These are phyloP conservation scores for Coleophoma cylindrospora DNA, from an alignment of 2,329 filamentous ascomycete genomes.

Conservation along the genomic window DNA sequence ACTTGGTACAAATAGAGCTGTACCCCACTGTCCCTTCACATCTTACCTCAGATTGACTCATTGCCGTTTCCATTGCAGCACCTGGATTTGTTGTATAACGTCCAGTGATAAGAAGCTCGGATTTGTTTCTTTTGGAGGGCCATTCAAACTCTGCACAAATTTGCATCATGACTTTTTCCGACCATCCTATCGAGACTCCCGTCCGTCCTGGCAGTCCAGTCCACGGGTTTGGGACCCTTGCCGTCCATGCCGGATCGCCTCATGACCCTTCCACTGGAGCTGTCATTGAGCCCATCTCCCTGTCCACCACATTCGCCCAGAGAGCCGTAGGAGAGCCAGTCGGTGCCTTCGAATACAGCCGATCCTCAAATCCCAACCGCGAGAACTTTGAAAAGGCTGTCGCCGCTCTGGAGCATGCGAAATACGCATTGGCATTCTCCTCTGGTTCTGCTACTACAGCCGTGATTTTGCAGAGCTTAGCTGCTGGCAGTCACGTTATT, in stretches of 20 bases:
- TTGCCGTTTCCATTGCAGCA: too few species aligned
- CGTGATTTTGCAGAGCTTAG: slow-evolving; percentile 86
- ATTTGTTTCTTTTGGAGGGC: too few species aligned
- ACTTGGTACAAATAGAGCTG: too few species aligned
- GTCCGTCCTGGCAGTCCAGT: slow-evolving; percentile 68
- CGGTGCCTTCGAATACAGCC: slow-evolving; percentile 87
- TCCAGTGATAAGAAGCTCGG: too few species aligned
- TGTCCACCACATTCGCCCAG: slow-evolving; percentile 97
- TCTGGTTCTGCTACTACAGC: slow-evolving; percentile 94
- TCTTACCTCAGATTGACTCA: too few species aligned
- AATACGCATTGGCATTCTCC: slow-evolving; percentile 88
- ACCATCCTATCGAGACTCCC: slow-evolving; percentile 65
- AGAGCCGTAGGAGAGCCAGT: slow-evolving; percentile 80
- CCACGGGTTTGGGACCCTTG: slow-evolving; percentile 84
- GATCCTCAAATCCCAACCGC: slow-evolving; percentile 91
- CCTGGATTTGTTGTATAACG: too few species aligned
- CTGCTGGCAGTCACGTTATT: slow-evolving; percentile 86
- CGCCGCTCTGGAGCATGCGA: slow-evolving; percentile 86
- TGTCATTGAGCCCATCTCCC: slow-evolving; percentile 92
- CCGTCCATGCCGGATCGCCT: slow-evolving; percentile 88
- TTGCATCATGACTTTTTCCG: slow-evolving; percentile 20
- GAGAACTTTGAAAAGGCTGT: slow-evolving; percentile 91
- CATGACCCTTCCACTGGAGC: slow-evolving; percentile 90
- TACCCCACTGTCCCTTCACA: too few species aligned
- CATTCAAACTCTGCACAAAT: neutral